A percentile compares a stretch with the other conserved stretches of the same genome.
phyloP scores from a whole-genome alignment of 371 early-diverging fungal species.

The Actinomortierella wolfii region DNA sequence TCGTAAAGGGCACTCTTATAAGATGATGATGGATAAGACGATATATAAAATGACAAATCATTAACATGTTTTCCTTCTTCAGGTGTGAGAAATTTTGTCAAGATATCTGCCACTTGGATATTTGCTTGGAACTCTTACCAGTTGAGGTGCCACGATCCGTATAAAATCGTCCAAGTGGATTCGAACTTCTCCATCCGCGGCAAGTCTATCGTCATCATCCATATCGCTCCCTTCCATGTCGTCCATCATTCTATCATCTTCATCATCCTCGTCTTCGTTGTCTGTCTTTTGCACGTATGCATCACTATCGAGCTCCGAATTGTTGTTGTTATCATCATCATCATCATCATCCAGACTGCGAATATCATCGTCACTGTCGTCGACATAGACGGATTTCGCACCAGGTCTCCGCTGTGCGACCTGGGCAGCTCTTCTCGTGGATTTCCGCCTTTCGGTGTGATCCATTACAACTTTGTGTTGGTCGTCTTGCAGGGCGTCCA shows the following conservation, averaged over 20 bases:
- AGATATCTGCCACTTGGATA: background rate
- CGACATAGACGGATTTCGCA: conserved; percentile 27
- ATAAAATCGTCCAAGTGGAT: conserved; percentile 73
- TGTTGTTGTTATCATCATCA: conserved; percentile 9
- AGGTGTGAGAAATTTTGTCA: background rate
- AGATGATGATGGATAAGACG: background rate
- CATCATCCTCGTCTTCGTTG: background rate
- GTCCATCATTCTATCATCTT: background rate
- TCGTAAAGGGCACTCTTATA: background rate
- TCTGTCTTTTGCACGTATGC: background rate
- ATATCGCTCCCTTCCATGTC: background rate
- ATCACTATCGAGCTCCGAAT: background rate
- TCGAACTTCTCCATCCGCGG: background rate
- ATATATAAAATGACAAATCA: background rate
- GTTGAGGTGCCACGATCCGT: conserved; percentile 58
- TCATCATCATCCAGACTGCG: conserved; percentile 4
- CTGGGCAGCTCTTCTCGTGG: conserved; percentile 13
- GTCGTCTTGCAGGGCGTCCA: no score
- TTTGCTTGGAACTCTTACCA: conserved; percentile 11
- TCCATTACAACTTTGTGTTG: no score
- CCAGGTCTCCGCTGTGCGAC: conserved; percentile 4
- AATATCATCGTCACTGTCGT: conserved; percentile 13
- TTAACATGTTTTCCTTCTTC: background rate
- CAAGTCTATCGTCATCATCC: conserved; percentile 3
- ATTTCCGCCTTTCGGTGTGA: conserved; percentile 6